Percentiles rank a stretch among this genome's conserved stretches.
phyloP scores from a whole-genome alignment of 352 stramenopile species.

The Phytophthora kernoviae region DNA sequence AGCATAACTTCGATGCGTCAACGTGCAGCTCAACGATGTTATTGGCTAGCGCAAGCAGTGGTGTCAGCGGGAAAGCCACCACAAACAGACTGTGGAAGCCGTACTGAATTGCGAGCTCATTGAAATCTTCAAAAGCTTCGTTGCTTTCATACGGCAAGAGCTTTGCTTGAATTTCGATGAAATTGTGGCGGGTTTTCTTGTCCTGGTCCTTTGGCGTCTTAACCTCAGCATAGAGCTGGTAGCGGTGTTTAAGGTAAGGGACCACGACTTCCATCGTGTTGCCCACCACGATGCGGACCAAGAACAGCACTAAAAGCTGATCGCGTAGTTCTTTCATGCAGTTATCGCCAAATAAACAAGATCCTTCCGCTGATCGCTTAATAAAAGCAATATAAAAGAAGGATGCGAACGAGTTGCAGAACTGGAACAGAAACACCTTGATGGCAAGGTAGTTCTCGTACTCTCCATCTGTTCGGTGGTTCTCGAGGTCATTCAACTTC shows the following conservation, averaged over 20 bases:
- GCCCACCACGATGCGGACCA: constrained; percentile 90
- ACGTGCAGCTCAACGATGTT: constrained; percentile 92
- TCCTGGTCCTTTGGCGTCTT: constrained; percentile 17
- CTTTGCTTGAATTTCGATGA: constrained; percentile 75
- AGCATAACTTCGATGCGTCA: constrained; percentile 70
- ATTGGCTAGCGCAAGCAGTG: constrained; percentile 86
- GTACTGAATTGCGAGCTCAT: constrained; percentile 92
- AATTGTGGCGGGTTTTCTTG: constrained; percentile 48
- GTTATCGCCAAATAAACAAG: constrained; percentile 74
- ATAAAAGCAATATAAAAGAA: constrained; percentile 94
- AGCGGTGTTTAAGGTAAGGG: constrained; percentile 73
- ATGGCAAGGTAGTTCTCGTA: constrained; percentile 94
- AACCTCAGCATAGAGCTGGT: constrained; percentile 45
- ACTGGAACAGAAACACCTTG: constrained; percentile 98
- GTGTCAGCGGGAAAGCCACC: constrained; percentile 90
- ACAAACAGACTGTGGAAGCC: constrained; percentile 95
- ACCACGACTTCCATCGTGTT: constrained; percentile 87
- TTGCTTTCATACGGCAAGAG: constrained; percentile 70
- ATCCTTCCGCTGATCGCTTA: constrained; percentile 46
- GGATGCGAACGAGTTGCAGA: constrained; percentile 95
- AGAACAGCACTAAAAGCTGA: constrained; percentile 90
- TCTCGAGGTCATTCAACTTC: constrained; percentile 93
- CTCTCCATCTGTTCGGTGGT: constrained; percentile 88
- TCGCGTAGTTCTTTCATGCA: constrained; percentile 88
- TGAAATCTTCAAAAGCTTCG: constrained; percentile 86